A percentile compares a stretch with the other conserved stretches of the same genome.
Evolutionary conservation across 2,329 filamentous ascomycete genomes (phyloP).

Genomic region (Sordariomycetes sp.): DNA sequence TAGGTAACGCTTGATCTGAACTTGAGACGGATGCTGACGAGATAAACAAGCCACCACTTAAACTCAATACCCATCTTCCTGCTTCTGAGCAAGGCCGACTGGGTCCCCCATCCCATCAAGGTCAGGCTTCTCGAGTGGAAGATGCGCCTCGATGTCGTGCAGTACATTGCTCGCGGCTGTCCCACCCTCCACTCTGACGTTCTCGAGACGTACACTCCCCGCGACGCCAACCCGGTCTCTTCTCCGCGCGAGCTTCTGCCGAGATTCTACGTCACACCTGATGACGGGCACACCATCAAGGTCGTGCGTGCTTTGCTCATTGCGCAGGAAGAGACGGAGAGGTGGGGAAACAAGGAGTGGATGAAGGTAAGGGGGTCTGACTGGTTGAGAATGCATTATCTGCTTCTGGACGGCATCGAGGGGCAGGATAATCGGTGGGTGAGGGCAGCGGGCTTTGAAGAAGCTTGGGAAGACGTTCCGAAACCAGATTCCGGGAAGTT

Average conservation of each 20-base stretch:
- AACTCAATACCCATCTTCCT: conserved; percentile 68
- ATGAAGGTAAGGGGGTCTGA: conserved; percentile 43
- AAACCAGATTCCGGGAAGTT: conserved; percentile 2
- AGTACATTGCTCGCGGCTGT: conserved; percentile 62
- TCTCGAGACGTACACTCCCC: conserved; percentile 51
- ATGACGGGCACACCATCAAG: conserved; percentile 80
- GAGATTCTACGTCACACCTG: conserved; percentile 37
- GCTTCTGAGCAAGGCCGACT: conserved; percentile 50
- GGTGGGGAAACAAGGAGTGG: conserved; percentile 36
- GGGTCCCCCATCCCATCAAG: conserved; percentile 52
- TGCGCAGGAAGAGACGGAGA: conserved; percentile 42
- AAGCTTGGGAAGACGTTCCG: conserved; percentile 51
- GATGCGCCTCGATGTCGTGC: conserved; percentile 60
- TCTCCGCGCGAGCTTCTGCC: conserved; percentile 34
- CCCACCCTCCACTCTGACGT: conserved; percentile 51
- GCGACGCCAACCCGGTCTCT: conserved; percentile 25
- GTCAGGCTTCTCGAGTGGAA: conserved; percentile 73
- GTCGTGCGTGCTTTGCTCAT: conserved; percentile 60
- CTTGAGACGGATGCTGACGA: background rate
- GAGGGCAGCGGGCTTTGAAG: conserved; percentile 50
- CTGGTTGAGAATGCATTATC: conserved; percentile 52
- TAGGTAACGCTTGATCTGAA: conserved; percentile 9
- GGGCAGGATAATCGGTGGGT: conserved; percentile 47
- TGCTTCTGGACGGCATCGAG: conserved; percentile 56
- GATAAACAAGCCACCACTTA: conserved; percentile 57